Base-by-base conservation (phyloP, 371 early-diverging fungal genomes). In the Thermomucor indicae-seudaticae region DNA sequence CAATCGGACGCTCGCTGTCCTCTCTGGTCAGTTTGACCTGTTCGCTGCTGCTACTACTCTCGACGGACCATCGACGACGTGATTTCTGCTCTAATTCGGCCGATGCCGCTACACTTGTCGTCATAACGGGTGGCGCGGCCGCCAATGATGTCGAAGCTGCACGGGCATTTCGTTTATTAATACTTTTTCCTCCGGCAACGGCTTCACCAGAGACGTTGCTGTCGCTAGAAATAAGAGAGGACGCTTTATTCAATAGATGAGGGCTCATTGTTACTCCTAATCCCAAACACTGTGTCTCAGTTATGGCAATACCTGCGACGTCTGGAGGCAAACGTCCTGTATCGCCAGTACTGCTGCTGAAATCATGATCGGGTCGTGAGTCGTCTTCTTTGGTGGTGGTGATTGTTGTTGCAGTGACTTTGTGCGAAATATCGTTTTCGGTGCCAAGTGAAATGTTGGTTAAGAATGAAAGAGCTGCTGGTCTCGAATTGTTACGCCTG, bases 401-500 rank as follows among this genome's bases (percentile, higher is more conserved):
- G 20, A 11, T 48, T n/a, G 19, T 14, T 38, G 23, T 10, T 6
- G 37, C 25, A 48, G 35, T 35, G 31, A 8, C 14, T 43, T 28
- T 20, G 47, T 50, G 35, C 29, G 29, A 28, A 12, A 16, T 11
- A 19, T 48, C 39, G 12, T 43, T 55, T 62, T 70, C 70, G 54
- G 51, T 70, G 48, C 72, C 70, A 30, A 76, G 66, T 19, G 67
- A 45, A 35, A 76, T 72, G 45, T 72, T 72, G 34, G 72, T 65
- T 55, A 76, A 48, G 42, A 76, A 76, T 16, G 64, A 47, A 57
- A 65, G 66, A 54, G 76, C 76, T 47, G 70, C 61, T 57, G 70
- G 72, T 72, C 76, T 67, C 47, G 72, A 71, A 53, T 69, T 70
- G 57, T 72, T 68, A 62, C 72, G 72, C 72, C 76, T 72, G 58